Base-by-base conservation (phyloP, 768 basidiomycete genomes). In the Kwoniella botswanensis region DNA sequence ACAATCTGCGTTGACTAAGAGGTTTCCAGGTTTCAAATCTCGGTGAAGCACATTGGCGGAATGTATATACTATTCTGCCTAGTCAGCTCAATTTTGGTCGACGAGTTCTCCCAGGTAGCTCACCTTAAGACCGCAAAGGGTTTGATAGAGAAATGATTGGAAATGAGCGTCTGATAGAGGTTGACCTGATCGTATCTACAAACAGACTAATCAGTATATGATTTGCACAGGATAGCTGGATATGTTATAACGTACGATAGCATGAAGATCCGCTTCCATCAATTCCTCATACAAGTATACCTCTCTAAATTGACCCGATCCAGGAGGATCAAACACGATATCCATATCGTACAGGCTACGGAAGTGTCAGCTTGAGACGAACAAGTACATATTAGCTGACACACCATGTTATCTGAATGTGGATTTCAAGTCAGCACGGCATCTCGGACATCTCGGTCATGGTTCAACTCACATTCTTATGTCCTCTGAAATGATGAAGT, bases 181-280 rank as follows among this genome's bases (percentile, higher is more conserved):
- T 71, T 86, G 86, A 15, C 84, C 84, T 3, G 84, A 85, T 15
- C 86, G 84, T 57, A 86, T 86, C 85, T 85, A 54, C 11, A 6
- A 64, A 73, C 58, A 73, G 71, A 65, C 21, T 4, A 29, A 61
- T 3, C 42, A 26, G 10, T 3, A 64, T 4, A 58, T 18, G 29
- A 1, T 26, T 26, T 3, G 3, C 4, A 24, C 18, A 52, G 10
- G 7, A 21, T 21, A 55, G 3, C 53, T 55, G 2, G 24, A 44
- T 21, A 21, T 21, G 21, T 21, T 17, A 21, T 46, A 22, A 81
- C 89, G 84, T 77, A 95, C 94, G 84, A 99, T 99, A 21, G 97
- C 97, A 79, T 98, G 97, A 21, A 99, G 88, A 88, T 99, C 97
- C 66, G 97, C 97, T 83, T 99, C 97, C 97, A 98, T 99, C 76